A percentile compares a stretch with the other conserved stretches of the same genome.
Evolutionary conservation across 1,284 basidiomycete genomes (phyloP).

Genomic region (Boletellus sp.): DNA sequence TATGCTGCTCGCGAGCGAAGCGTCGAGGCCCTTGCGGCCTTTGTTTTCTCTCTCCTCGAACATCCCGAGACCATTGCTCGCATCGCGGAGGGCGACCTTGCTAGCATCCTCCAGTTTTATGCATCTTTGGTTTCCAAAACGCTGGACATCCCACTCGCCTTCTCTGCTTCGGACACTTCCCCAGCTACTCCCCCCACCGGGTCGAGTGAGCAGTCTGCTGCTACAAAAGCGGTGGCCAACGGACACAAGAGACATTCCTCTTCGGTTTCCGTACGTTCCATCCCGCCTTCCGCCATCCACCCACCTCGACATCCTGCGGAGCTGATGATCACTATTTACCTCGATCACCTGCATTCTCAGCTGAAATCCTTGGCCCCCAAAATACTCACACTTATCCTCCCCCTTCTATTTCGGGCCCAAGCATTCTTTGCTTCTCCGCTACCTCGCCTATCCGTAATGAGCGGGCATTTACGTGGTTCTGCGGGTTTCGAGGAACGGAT

Average conservation of each 20-base stretch:
- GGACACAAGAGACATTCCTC: constrained; percentile 52
- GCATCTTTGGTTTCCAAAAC: constrained; percentile 53
- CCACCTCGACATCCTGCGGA: constrained; percentile 49
- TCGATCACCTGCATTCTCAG: constrained; percentile 57
- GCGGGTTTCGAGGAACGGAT: constrained; percentile 52
- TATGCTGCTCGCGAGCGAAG: constrained; percentile 57
- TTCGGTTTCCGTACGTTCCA: constrained; percentile 27
- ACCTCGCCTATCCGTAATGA: constrained; percentile 55
- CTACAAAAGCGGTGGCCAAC: constrained; percentile 28
- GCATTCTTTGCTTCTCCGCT: constrained; percentile 61
- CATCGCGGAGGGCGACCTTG: constrained; percentile 53
- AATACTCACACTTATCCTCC: constrained; percentile 55
- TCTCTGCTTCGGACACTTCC: constrained; percentile 26
- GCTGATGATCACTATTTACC: constrained; percentile 57
- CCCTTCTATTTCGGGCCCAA: constrained; percentile 65
- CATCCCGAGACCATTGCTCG: constrained; percentile 52
- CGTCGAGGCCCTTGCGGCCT: constrained; percentile 53
- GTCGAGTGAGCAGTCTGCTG: constrained; percentile 25
- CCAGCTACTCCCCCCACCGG: constrained; percentile 26
- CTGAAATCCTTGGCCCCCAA: constrained; percentile 53
- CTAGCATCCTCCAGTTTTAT: constrained; percentile 55
- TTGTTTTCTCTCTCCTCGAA: constrained; percentile 50
- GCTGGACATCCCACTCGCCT: constrained; percentile 37
- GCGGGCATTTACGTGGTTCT: constrained; percentile 35
- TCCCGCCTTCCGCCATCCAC: constrained; percentile 20